Conservation (phyloP, 192 early-diverging fungal genomes). For the Obelidium mucronatum region DNA sequence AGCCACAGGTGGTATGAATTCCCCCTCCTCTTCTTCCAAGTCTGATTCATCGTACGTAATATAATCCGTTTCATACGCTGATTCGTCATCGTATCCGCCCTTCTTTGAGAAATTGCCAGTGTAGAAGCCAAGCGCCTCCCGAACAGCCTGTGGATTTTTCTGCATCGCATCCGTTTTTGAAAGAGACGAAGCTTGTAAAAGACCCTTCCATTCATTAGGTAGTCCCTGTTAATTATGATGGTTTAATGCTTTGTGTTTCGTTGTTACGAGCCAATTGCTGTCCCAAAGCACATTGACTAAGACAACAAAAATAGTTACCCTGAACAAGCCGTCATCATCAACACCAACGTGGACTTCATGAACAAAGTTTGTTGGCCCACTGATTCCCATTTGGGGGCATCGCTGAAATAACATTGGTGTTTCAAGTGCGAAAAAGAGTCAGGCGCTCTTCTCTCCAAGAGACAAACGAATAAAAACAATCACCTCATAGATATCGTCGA, state of each 20-base stretch:
- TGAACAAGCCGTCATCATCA: conserved; percentile 56
- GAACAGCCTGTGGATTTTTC: conserved; percentile 80
- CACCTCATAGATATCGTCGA: conserved; percentile 96
- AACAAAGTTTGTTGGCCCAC: conserved; percentile 82
- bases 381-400: conserved; percentile 74
- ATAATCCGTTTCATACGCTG: conserved; percentile 19
- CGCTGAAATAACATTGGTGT: conserved; percentile 54
- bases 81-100: neutral
- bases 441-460: too few relatives aligned
- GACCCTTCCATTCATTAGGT: conserved; percentile 88
- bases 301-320: conserved; percentile 25
- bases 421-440: neutral
- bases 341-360: conserved; percentile 80
- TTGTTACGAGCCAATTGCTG: neutral
- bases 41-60: conserved; percentile 5
- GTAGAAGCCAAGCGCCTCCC: conserved; percentile 56
- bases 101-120: conserved; percentile 8
- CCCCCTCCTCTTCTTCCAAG: neutral
- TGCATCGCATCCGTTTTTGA: conserved; percentile 85
- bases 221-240: conserved; percentile 89
- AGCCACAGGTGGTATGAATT: neutral
- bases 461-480: neutral
- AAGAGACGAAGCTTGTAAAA: conserved; percentile 92
- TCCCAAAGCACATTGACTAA: neutral
- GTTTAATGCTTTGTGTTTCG: too few relatives aligned